These are phyloP conservation scores for Leccinum obscurum DNA, from an alignment of 768 basidiomycete genomes.

Conservation along the genomic window DNA sequence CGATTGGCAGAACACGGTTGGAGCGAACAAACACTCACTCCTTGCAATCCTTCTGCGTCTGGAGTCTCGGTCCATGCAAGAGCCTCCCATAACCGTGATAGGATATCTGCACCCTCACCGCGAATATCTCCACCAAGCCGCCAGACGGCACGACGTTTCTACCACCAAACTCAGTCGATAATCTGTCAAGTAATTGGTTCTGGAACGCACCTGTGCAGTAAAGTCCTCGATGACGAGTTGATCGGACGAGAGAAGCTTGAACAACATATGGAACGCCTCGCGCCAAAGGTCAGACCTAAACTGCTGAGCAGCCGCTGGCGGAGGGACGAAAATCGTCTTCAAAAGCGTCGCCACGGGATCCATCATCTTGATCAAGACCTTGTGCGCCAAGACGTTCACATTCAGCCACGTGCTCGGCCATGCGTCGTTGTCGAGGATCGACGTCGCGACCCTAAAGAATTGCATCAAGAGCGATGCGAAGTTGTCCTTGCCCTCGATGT, in stretches of 20 bases:
- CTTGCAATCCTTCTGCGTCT: conserved; percentile 53
- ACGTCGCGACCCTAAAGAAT: conserved; percentile 78
- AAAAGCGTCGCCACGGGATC: conserved; percentile 78
- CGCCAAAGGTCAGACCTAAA: conserved; percentile 83
- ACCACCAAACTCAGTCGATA: conserved; percentile 6
- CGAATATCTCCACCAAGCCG: conserved; percentile 94
- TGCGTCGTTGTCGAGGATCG: conserved; percentile 83
- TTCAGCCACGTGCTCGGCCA: conserved; percentile 93
- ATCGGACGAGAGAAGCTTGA: conserved; percentile 85
- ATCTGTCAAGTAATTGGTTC: neutral
- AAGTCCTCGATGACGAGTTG: conserved; percentile 95
- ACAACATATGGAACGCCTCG: conserved; percentile 76
- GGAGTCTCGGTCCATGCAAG: conserved; percentile 72
- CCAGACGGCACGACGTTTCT: conserved; percentile 97
- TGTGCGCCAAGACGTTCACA: conserved; percentile 84
- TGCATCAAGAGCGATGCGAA: conserved; percentile 69
- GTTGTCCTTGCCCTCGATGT: conserved; percentile 86
- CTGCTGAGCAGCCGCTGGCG: conserved; percentile 54
- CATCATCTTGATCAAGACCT: conserved; percentile 85
- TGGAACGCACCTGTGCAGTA: conserved; percentile 72
- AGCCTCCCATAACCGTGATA: conserved; percentile 82
- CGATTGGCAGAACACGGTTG: neutral
- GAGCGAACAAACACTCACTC: conserved; percentile 47
- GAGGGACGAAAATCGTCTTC: conserved; percentile 78
- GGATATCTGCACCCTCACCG: conserved; percentile 82